These are phyloP conservation scores for Phyllostachys edulis DNA, from an alignment of 176 grass and related monocot species.

Conservation along the genomic window DNA sequence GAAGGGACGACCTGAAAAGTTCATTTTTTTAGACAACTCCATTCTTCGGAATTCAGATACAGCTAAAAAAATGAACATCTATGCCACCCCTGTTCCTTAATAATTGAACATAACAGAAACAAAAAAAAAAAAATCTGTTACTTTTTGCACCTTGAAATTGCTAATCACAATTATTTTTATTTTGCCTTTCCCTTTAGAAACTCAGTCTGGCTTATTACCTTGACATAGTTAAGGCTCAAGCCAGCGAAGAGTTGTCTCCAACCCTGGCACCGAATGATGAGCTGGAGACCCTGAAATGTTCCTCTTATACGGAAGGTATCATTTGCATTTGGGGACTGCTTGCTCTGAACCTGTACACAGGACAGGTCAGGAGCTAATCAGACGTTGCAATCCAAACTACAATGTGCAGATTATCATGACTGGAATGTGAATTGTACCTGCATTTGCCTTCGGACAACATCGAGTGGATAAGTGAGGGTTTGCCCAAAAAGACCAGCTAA, in stretches of 20 bases:
- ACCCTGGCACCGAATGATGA: constrained; percentile 64
- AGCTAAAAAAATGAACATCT: background rate
- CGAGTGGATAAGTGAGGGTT: constrained; percentile 91
- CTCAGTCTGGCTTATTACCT: constrained; percentile 53
- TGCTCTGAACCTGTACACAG: constrained; percentile 70
- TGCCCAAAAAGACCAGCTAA: constrained; percentile 97
- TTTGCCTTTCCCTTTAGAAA: background rate
- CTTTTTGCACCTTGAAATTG: background rate
- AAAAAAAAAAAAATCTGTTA: background rate
- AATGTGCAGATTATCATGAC: background rate
- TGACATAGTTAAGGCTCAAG: constrained; percentile 95
- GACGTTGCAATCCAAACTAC: background rate
- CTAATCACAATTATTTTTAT: background rate
- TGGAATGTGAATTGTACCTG: constrained; percentile 55
- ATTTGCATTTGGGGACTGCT: constrained; percentile 43
- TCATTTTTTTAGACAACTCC: background rate
- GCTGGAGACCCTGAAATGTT: constrained; percentile 65
- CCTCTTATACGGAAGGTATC: constrained; percentile 58
- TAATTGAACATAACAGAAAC: background rate
- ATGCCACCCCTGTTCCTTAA: background rate
- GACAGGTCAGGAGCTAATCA: constrained; percentile 4
- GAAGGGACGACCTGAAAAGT: constrained; percentile 84
- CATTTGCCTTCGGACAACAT: constrained; percentile 99
- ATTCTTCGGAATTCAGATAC: background rate
- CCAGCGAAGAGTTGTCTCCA: constrained; percentile 95